Evolutionary conservation across 306 rosid species (phyloP), one percentile per base, ranked within the genome.

Genomic region (Inga leiocalycina): DNA sequence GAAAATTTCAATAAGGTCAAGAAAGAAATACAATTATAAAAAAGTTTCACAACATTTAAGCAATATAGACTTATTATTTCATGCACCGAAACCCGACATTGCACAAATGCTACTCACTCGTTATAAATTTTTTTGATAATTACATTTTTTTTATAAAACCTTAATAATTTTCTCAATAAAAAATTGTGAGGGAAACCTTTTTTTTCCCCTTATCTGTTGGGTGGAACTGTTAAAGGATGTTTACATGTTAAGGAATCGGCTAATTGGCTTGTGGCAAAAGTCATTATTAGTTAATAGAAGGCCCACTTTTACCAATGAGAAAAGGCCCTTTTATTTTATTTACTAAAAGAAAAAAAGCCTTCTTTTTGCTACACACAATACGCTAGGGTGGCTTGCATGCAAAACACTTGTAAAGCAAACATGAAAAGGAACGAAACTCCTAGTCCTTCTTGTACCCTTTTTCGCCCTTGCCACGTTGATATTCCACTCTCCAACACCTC

Each of bases 401-500:
- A 16, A 64, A 52, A 76, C 76, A 71, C 46, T 20, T 41, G 43
- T 71, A 79, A 79, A 76, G 83, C 30, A 65, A 84, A 74, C 32
- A 37, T 30, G 10, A 22, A 72, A 79, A 79, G 44, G 56, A 73
- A 52, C 43, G 67, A 37, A 19, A 41, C 74, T 5, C 34, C 43
- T 34, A 13, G 20, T 2, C 74, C 37, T 44, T 24, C 68, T 49
- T 22, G 16, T 34, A 14, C 15, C 76, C 87, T 84, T 83, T 78
- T 62, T 34, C 10, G 4, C 65, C 74, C 87, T 87, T 89, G 89
- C 86, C 93, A 79, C 89, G 90, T 87, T 86, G 83, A 44, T 79
- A 74, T 84, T 66, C 91, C 91, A 92, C 90, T 73, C 83, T 74
- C 59, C 61, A 79, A 30, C 74, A 32, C 78, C 62, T 76, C 68